phyloP scores from a whole-genome alignment of 441 rosid species.

The Isatis lusitanica region DNA sequence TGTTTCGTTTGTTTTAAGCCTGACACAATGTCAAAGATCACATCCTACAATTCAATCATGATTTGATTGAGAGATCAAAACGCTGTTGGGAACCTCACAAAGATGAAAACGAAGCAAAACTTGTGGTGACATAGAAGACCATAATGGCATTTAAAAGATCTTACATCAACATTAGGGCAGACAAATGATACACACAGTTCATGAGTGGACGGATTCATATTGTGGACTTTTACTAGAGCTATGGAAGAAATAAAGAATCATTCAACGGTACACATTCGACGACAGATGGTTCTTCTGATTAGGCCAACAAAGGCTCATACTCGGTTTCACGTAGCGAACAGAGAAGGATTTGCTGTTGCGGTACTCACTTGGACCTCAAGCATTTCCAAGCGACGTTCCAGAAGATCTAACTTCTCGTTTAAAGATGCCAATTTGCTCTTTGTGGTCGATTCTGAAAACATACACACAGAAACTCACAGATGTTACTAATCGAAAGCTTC shows the following conservation, averaged over 20 bases:
- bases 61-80: background rate
- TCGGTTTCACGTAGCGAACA: constrained; percentile 51
- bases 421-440: constrained; percentile 75
- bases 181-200: constrained; percentile 12
- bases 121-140: background rate
- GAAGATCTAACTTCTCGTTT: constrained; percentile 79
- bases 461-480: background rate
- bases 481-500: background rate
- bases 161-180: constrained; percentile 11
- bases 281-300: constrained; percentile 9
- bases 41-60: background rate
- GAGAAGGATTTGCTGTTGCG: constrained; percentile 82
- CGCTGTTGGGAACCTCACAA: background rate
- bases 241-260: constrained; percentile 21
- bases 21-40: background rate
- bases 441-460: constrained; percentile 66
- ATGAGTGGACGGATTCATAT: background rate
- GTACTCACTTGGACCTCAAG: constrained; percentile 94
- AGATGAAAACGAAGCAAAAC: background rate
- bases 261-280: constrained; percentile 9
- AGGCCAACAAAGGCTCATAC: constrained; percentile 8
- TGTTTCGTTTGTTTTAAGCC: background rate
- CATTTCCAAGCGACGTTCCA: constrained; percentile 88
- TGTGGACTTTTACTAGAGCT: background rate
- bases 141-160: constrained; percentile 10